Evolutionary conservation across 306 rosid genomes (phyloP), one percentile per base, ranked within the genome.

Genomic region (Argentina anserina): DNA sequence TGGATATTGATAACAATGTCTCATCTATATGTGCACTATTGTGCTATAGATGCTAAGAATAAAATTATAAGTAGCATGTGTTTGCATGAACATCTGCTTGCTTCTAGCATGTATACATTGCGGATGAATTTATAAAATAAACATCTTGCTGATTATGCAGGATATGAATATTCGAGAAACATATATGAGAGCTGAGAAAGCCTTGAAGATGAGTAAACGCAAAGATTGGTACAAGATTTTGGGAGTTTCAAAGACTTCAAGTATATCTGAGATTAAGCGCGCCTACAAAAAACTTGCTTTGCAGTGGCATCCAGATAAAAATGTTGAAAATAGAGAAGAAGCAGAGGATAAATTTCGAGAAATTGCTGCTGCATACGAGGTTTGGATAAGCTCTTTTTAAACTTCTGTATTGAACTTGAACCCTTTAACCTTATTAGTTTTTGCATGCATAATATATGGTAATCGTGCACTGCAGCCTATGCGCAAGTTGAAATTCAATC

Each of bases 261-360:
- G 96, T 1, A 81, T 86, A 7, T 64, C 96, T n/a, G 99, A 95
- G 56, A 95, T 95, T 53, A 95, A 95, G 77, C 96, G 97, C 14
- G 97, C 97, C 75, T 95, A 95, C 82, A 95, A 95, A 90, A 95
- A 88, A 81, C 97, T 95, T 50, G 99, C 99, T 67, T 85, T 95
- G 84, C 99, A 92, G 77, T 95, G 97, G 97, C 99, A 95, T 79
- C 99, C 99, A 1, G 99, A 95, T 76, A 95, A 95, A 89, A 95
- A 95, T 66, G 99, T 92, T 0, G 90, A 86, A 15, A 92, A 90
- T 7, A 88, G 99, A 78, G 96, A 90, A 86, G 97, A 87, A 84
- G 99, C 99, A 37, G 99, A 95, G 86, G 86, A 83, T 49, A 76
- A 88, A 85, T 94, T 94, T 81, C 80, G 85, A 85, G 99, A 94